These are phyloP conservation scores for Cyberlindnera japonica DNA, from an alignment of 805 yeast species.

Conservation along the genomic window DNA sequence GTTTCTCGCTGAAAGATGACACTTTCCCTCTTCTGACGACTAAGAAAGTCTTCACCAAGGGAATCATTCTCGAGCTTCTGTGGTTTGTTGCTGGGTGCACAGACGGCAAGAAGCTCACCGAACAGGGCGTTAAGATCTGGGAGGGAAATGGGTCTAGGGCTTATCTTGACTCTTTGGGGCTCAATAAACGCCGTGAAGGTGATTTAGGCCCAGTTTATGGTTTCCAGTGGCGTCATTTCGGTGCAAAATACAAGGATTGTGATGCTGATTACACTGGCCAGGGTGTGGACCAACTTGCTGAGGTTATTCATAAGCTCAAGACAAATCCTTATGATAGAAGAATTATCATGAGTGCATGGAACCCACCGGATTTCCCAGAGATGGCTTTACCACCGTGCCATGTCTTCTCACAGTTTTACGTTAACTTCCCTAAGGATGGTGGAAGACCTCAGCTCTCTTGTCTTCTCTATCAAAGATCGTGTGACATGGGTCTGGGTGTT, in stretches of 20 bases:
- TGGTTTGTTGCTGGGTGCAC: conserved; percentile 94
- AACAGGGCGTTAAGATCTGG: conserved; percentile 94
- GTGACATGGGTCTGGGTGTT: conserved; percentile 99
- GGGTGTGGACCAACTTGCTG: conserved; percentile 87
- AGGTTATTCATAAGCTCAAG: conserved; percentile 73
- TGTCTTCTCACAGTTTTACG: conserved; percentile 93
- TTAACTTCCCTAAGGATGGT: conserved; percentile 62
- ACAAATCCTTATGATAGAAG: conserved; percentile 93
- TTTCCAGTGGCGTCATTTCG: conserved; percentile 99
- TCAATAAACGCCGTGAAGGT: conserved; percentile 78
- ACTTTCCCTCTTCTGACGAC: conserved; percentile 88
- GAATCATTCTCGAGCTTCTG: conserved; percentile 80
- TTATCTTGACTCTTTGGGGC: conserved; percentile 79
- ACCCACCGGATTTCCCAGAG: conserved; percentile 86
- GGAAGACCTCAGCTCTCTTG: conserved; percentile 74
- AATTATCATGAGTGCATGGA: conserved; percentile 96
- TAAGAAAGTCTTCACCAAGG: conserved; percentile 85
- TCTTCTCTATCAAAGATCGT: conserved; percentile 91
- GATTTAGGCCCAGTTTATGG: conserved; percentile 99
- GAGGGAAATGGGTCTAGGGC: conserved; percentile 97
- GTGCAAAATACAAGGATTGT: conserved; percentile 86
- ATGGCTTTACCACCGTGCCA: conserved; percentile 99
- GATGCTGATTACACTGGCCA: conserved; percentile 82
- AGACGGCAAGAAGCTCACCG: conserved; percentile 74
- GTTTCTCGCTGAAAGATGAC: conserved; percentile 72